Base-by-base conservation (phyloP, 2,329 filamentous ascomycete species). In the Ophiocordyceps sinensis region DNA sequence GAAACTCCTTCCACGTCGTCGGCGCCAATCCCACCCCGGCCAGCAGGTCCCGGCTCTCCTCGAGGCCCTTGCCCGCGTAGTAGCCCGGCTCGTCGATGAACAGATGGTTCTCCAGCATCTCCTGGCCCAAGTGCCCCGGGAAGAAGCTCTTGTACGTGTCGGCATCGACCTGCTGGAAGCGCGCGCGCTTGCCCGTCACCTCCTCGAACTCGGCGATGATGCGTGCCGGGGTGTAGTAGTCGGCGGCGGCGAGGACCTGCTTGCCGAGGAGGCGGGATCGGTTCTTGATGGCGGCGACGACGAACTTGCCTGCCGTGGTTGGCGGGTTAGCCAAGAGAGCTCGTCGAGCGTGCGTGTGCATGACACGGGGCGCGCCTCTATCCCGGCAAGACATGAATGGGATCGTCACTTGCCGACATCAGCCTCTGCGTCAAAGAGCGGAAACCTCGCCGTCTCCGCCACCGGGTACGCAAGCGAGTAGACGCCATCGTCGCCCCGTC, bases 91-190 rank as follows among this genome's bases (percentile, higher is more conserved):
- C 57, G 28, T 60, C 53, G n/a, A 67, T 44, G 8, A 68, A 50
- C n/a, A 58, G 46, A 53, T 65, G 57, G 43, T 65, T 68, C 51
- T 68, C 63, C 12, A 62, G 42, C 46, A 67, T 37, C 45, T 68
- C 65, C 39, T 59, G 47, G 1, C 54, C 53, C 7, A 54, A 28
- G 4, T 45, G 11, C 1, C 47, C 37, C 2, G 54, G 49, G 11
- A 66, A 39, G 41, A 58, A 60, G 1, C 54, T 52, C 46, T 61
- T 60, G 45, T 59, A 68, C 1, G 47, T 43, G 0, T 65, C 57
- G 3, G 54, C 47, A 1, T 59, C 44, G 4, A 65, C 44, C 30
- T 61, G 50, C 4, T 46, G 46, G 39, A 49, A 60, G 1, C 43
- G 37, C 1, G 58, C 56, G 2, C 51, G 53, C 46, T 56, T 59